Conservation (phyloP, 345 rosid genomes). For the Hibiscus syriacus region DNA sequence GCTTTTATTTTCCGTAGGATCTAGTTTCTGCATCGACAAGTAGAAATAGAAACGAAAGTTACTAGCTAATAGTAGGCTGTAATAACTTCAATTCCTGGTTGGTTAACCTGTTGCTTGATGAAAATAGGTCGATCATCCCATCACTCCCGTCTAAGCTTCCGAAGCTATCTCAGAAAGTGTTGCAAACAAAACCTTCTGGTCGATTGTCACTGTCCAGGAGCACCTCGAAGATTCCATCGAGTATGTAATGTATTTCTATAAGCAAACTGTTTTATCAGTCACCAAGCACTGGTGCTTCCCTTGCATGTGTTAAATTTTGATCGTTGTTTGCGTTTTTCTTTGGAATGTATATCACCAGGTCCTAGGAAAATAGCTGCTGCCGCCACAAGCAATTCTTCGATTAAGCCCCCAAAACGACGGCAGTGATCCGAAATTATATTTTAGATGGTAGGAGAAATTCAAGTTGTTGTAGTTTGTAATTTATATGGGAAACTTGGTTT, state of each 20-base stretch:
- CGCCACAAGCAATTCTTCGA: slow-evolving; percentile 19
- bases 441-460: not conserved
- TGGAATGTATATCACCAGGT: slow-evolving; percentile 20
- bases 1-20: not conserved
- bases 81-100: not conserved
- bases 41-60: not conserved
- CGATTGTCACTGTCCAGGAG: slow-evolving; percentile 44
- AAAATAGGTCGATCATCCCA: slow-evolving; percentile 26
- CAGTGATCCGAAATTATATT: slow-evolving; percentile 15
- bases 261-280: not conserved
- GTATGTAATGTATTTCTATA: slow-evolving; percentile 28
- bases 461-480: slow-evolving; percentile 1
- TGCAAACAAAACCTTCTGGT: slow-evolving; percentile 33
- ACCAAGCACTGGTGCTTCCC: not conserved
- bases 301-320: not conserved
- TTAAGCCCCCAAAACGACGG: slow-evolving; percentile 31
- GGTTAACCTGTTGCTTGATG: not conserved
- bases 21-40: not conserved
- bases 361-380: slow-evolving; percentile 21
- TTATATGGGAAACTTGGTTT: not conserved
- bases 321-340: not conserved
- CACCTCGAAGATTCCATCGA: slow-evolving; percentile 44
- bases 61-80: not conserved
- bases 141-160: slow-evolving; percentile 39
- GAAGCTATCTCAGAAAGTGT: slow-evolving; percentile 39